These are phyloP conservation scores for Pseudozyma pruni DNA, from an alignment of 1,284 basidiomycete species.

Conservation along the genomic window DNA sequence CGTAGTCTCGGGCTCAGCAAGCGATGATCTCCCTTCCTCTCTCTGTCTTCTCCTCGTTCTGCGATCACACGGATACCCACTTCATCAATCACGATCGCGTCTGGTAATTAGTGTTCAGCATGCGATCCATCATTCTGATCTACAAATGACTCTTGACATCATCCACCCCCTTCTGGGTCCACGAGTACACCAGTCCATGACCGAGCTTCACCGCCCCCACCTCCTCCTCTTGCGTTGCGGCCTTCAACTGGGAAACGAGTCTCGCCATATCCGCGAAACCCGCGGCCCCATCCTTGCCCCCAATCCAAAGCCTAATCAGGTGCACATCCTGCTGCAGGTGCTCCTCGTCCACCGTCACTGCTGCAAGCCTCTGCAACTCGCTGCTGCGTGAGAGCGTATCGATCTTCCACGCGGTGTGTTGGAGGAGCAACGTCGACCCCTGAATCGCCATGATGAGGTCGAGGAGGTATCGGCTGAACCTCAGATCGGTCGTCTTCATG, in stretches of 20 bases:
- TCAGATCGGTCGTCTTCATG: constrained; percentile 25
- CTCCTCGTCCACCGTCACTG: constrained; percentile 6
- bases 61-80: constrained; percentile 22
- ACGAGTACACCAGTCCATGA: constrained; percentile 37
- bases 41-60: neutral
- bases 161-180: constrained; percentile 3
- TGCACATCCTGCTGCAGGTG: constrained; percentile 24
- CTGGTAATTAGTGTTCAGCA: constrained; percentile 5
- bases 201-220: constrained; percentile 21
- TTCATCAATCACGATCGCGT: neutral
- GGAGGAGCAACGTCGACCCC: constrained; percentile 34
- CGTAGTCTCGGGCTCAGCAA: constrained; percentile 21
- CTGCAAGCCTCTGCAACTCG: constrained; percentile 25
- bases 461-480: constrained; percentile 38
- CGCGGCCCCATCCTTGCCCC: constrained; percentile 14
- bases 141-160: constrained; percentile 20
- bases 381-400: neutral
- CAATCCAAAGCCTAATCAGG: constrained; percentile 38
- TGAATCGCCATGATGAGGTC: constrained; percentile 46
- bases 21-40: neutral
- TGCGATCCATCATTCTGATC: neutral
- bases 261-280: constrained; percentile 33
- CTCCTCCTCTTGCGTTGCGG: constrained; percentile 5
- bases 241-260: constrained; percentile 27
- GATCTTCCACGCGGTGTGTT: constrained; percentile 43